phyloP scores from a whole-genome alignment of 768 basidiomycete species.

The Suillus plorans region DNA sequence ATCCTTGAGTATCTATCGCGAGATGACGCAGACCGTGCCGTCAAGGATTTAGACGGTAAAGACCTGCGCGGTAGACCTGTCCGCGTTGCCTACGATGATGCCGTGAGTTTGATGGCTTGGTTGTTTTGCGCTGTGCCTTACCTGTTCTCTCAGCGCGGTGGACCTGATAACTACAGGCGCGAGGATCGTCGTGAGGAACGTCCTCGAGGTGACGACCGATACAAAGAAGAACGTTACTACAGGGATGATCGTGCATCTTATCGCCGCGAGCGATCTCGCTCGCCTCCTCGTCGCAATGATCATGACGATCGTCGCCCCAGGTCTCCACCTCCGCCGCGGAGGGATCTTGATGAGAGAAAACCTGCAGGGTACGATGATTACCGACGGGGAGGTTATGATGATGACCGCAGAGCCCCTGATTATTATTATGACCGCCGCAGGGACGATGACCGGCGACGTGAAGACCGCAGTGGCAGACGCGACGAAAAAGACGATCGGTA shows the following conservation, averaged over 20 bases:
- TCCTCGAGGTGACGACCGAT: constrained; percentile 49
- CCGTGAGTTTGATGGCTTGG: constrained; percentile 41
- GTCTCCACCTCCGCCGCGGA: constrained; percentile 72
- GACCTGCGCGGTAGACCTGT: constrained; percentile 86
- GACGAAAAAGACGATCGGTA: constrained; percentile 82
- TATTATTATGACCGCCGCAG: constrained; percentile 86
- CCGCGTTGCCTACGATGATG: constrained; percentile 65
- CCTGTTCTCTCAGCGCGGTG: constrained; percentile 48
- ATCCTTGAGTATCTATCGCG: constrained; percentile 87
- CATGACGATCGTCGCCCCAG: constrained; percentile 78
- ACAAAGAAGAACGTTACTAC: constrained; percentile 58
- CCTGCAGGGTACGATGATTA: constrained; percentile 92
- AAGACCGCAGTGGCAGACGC: constrained; percentile 72
- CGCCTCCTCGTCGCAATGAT: constrained; percentile 72
- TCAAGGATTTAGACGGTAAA: constrained; percentile 80
- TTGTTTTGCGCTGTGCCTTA: not conserved
- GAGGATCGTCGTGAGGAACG: constrained; percentile 58
- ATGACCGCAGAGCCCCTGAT: constrained; percentile 83
- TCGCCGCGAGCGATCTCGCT: constrained; percentile 83
- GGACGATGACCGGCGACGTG: constrained; percentile 65
- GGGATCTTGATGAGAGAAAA: constrained; percentile 83
- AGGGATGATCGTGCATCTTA: constrained; percentile 45
- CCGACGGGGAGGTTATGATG: constrained; percentile 76
- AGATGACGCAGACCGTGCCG: constrained; percentile 92
- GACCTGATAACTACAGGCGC: constrained; percentile 73